Evolutionary conservation across 1,139 yeast genomes (phyloP), one percentile per base, ranked within the genome.

Genomic region (Suhomyces panamericanus): DNA sequence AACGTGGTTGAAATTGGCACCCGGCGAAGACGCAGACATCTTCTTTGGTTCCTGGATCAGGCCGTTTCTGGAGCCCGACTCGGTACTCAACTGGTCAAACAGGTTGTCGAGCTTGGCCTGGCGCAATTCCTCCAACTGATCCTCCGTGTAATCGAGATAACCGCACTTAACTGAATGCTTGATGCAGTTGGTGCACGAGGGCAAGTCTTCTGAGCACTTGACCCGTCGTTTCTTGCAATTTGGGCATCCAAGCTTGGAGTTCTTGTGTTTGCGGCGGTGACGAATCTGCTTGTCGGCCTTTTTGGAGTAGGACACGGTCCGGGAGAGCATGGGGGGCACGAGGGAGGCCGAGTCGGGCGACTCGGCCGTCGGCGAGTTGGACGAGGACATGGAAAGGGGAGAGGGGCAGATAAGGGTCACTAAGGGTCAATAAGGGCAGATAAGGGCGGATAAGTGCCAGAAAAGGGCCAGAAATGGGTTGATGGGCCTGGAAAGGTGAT

Each of bases 171-270:
- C 69, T 41, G 69, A 68, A 50, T 72, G 77, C 46, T 71, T 71
- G 36, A 70, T 54, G 57, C 78, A 73, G 51, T 73, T 73, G 40
- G 56, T 39, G 49, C 78, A 73, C 32, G 64, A 60, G 1, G 78
- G 78, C 32, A 71, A 57, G 46, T 71, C 71, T 47, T 73, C 78
- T 5, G 67, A 57, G 50, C 78, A 73, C 52, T 73, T 73, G 44
- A 73, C 76, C 42, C 77, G 49, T 48, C 78, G 61, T 39, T 66
- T 66, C 53, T 73, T 73, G 58, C 78, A 73, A 43, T 69, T 73
- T 28, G 75, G 71, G 49, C 78, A 73, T 1, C 78, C 78, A 9
- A 52, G 41, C 40, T 54, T 54, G 24, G 56, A 51, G 47, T 54
- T 54, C 44, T 52, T 53, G 41, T 54, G 58, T 33, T 51, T 51